Base-by-base conservation (phyloP, 208 protist genomes). In the Blastocrithidia nonstop region DNA sequence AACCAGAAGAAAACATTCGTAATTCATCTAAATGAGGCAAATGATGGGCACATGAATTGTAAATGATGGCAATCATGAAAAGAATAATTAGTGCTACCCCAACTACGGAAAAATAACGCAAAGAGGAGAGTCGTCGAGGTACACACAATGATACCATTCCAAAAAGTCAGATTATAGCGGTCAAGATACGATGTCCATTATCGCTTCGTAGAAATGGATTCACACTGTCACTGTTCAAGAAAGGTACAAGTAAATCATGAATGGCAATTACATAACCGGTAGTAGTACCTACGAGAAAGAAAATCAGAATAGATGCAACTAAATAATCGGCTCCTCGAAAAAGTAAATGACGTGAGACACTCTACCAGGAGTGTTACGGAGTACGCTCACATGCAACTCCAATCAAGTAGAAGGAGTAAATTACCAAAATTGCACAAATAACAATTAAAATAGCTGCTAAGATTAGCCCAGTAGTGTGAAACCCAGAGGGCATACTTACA, bases 381-480 rank as follows among this genome's bases (percentile, higher is more conserved):
- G 61, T 85, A 45, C 62, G 46, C 43, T 76, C 74, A 6, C 62
- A 61, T n/a, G 59, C 55, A 41, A 45, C 40, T 13, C 71, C 76
- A 39, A 85, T 63, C 15, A 88, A 47, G 38, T 75, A 73, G 21
- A 80, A 71, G 11, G 74, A 84, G 55, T 63, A 83, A 0, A 76
- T 52, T 0, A 74, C 70, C 15, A 58, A 38, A 8, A 62, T 17
- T 23, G 59, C 71, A 38, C 69, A 67, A n/a, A 59, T 25, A 3
- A 71, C 36, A 38, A 85, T 75, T n/a, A 77, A 37, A 21, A 82
- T 50, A 7, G 52, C 54, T 2, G 70, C 53, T 1, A 71, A 29
- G 7, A 68, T 36, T 6, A 77, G 58, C 16, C 72, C 77, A 0
- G 56, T 63, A 16, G 42, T 72, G 38, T 61, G 48, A 44, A 80